These are phyloP conservation scores for Cercospora sp. DNA, from an alignment of 2,329 filamentous ascomycete species.

Conservation along the genomic window DNA sequence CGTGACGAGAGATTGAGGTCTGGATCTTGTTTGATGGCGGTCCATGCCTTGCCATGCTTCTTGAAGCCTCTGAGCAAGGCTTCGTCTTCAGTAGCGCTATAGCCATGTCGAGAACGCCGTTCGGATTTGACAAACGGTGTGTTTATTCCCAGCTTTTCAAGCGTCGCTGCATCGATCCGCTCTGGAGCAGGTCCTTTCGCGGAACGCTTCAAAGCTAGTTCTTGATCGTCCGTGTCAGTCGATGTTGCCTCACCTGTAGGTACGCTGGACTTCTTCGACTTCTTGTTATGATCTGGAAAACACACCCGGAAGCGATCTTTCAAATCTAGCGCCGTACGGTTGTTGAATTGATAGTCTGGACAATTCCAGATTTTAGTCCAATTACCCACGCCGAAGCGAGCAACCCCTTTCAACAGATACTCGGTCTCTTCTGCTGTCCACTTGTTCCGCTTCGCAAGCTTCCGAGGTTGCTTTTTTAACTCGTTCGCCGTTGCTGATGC, in stretches of 20 bases:
- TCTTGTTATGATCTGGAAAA: constrained; percentile 33
- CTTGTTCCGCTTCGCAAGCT: constrained; percentile 44
- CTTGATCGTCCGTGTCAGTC: constrained; percentile 1
- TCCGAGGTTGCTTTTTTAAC: background rate
- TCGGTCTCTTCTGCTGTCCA: constrained; percentile 65
- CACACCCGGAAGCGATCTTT: constrained; percentile 56
- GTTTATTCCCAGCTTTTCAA: constrained; percentile 50
- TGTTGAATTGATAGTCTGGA: constrained; percentile 57
- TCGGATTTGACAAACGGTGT: constrained; percentile 52
- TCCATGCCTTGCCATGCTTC: constrained; percentile 62
- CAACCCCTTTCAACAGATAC: constrained; percentile 58
- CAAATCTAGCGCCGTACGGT: constrained; percentile 61
- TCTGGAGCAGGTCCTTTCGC: constrained; percentile 28
- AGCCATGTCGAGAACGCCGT: constrained; percentile 56
- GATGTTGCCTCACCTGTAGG: background rate
- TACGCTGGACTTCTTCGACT: background rate
- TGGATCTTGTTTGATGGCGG: constrained; percentile 57
- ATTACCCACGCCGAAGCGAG: constrained; percentile 62
- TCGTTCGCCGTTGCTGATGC: constrained; percentile 34
- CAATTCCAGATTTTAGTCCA: constrained; percentile 64
- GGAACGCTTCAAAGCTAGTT: constrained; percentile 8
- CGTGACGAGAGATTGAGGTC: constrained; percentile 54
- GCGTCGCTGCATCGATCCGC: constrained; percentile 36
- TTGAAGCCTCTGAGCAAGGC: constrained; percentile 60
- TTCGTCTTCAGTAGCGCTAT: constrained; percentile 59